phyloP scores from a whole-genome alignment of 495 filamentous ascomycete genomes.

The Talaromyces stipitatus region DNA sequence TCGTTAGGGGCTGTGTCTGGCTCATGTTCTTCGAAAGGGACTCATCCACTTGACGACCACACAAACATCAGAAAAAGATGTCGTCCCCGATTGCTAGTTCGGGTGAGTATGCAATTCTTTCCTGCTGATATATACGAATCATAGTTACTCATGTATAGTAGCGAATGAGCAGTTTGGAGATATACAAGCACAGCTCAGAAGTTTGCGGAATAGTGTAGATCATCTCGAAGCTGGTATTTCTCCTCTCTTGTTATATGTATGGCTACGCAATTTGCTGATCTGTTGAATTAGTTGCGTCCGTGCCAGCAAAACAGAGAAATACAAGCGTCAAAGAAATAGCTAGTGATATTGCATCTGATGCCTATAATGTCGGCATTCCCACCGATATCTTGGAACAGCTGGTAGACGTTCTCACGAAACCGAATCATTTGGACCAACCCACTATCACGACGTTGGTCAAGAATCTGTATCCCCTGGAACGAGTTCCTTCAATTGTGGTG shows the following conservation, averaged over 20 bases:
- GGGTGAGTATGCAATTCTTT: not conserved
- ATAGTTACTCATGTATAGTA: not conserved
- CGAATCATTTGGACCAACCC: conserved; percentile 67
- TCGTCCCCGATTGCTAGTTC: not conserved
- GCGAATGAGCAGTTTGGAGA: not conserved
- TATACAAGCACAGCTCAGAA: conserved; percentile 2
- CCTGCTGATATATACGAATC: not conserved
- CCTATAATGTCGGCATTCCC: conserved; percentile 62
- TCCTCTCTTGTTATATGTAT: not conserved
- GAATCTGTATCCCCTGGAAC: conserved; percentile 64
- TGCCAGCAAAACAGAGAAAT: conserved; percentile 35
- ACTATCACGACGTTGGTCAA: conserved; percentile 59
- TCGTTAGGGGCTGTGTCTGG: not conserved
- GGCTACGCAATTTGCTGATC: conserved; percentile 8
- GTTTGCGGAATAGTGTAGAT: conserved; percentile 30
- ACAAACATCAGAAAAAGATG: not conserved
- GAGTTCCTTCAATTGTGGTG: conserved; percentile 52
- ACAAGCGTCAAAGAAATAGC: conserved; percentile 32
- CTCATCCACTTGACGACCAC: not conserved
- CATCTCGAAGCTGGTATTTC: conserved; percentile 37
- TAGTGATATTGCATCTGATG: conserved; percentile 37
- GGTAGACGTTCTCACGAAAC: conserved; percentile 57
- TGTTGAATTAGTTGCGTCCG: conserved; percentile 24
- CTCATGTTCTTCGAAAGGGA: too few relatives aligned
- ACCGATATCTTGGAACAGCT: conserved; percentile 51